Evolutionary conservation across 2,329 filamentous ascomycete species (phyloP).

Genomic region (Zasmidium angulare): DNA sequence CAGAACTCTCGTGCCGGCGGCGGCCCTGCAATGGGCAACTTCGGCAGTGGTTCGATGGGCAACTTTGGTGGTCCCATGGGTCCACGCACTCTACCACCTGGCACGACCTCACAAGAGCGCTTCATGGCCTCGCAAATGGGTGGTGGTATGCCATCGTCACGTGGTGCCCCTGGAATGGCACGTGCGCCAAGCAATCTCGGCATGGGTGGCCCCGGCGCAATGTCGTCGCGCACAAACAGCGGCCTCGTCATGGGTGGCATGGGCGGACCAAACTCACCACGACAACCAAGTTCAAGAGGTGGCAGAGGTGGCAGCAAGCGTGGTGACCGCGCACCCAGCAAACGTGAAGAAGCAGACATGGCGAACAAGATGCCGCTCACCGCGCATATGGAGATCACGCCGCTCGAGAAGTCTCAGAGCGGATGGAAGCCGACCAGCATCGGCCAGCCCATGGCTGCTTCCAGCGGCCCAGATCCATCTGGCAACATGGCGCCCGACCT

Average conservation of each 20-base stretch:
- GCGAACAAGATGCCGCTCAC: conserved; percentile 92
- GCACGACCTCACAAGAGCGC: conserved; percentile 74
- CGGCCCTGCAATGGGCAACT: conserved; percentile 65
- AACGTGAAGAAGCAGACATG: conserved; percentile 63
- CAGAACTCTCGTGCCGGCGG: conserved; percentile 42
- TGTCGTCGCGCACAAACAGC: conserved; percentile 65
- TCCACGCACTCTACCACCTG: conserved; percentile 64
- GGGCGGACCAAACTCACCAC: conserved; percentile 68
- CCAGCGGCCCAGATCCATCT: conserved; percentile 44
- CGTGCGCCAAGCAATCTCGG: conserved; percentile 61
- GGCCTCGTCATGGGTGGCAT: conserved; percentile 59
- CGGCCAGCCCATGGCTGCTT: conserved; percentile 46
- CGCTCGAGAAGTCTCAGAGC: conserved; percentile 67
- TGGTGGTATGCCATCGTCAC: conserved; percentile 6
- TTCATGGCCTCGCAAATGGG: conserved; percentile 49
- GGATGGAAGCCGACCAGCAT: conserved; percentile 90
- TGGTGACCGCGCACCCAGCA: conserved; percentile 50
- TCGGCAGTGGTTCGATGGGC: conserved; percentile 47
- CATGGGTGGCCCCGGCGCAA: conserved; percentile 30
- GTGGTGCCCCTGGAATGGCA: conserved; percentile 45
- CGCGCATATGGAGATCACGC: conserved; percentile 75
- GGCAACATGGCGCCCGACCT: conserved; percentile 79
- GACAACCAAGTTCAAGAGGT: conserved; percentile 46
- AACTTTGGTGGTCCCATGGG: conserved; percentile 31
- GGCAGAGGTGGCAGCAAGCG: conserved; percentile 67